Evolutionary conservation across 2,329 filamentous ascomycete species (phyloP), one percentile per base, ranked within the genome.

Genomic region (Aspergillus vadensis): DNA sequence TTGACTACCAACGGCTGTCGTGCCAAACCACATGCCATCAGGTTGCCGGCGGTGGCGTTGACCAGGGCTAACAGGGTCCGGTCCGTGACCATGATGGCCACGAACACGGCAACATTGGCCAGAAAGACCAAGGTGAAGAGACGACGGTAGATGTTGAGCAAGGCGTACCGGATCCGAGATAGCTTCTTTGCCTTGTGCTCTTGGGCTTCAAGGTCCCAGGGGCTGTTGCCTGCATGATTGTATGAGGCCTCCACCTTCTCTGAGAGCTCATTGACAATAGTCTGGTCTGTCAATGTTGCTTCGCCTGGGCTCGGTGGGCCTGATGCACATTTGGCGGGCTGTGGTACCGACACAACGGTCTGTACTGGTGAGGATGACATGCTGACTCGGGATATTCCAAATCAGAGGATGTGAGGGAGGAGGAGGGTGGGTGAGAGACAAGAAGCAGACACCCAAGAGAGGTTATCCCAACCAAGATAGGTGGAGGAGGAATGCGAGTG

Each of bases 1-100:
- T 85, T 85, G 70, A 85, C 79, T n/a, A 84, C 74, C 51, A 83
- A 72, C 59, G 83, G 82, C 67, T 85, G 82, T 58, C 82, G 80
- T 55, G 82, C 78, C 39, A 83, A 67, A 32, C 83, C 76, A 39
- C 80, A 78, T 3, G 76, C 77, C 3, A 80, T 70, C 56, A 84
- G 63, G 64, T 85, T 85, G 53, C 76, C 74, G 5, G 79, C 74
- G 1, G 76, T 70, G 19, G 79, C 79, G 57, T 80, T 80, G 39
- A 79, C 76, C 50, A 80, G 63, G 1, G 72, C 72, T 27, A 77
- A 59, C 1, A 79, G 69, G 38, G 70, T 74, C 52, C 72, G 74
- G 44, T 77, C 69, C 21, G 68, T 67, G 17, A 68, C 66, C 68
- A 80, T 69, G 25, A 78, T 62, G 36, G 68, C 65, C 41, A 80